Conservation (phyloP, 179 eudicot species). For the Patellifolia procumbens region DNA sequence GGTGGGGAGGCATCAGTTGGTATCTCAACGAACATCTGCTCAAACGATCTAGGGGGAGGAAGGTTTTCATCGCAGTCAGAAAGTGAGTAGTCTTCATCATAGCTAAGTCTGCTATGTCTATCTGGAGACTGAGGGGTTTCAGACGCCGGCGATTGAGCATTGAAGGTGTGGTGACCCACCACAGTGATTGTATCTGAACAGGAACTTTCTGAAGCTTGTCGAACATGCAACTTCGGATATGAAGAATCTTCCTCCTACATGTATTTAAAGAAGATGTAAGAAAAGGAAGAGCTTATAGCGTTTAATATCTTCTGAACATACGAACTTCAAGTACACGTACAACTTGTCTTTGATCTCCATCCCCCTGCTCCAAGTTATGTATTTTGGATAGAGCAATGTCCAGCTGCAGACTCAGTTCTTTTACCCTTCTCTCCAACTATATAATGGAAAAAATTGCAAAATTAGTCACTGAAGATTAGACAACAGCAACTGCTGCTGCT, state of each 20-base stretch:
- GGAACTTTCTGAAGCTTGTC: conserved; percentile 41
- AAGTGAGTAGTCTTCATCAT: conserved; percentile 41
- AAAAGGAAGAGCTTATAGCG: background rate
- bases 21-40: conserved; percentile 27
- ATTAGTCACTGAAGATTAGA: conserved; percentile 10
- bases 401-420: conserved; percentile 41
- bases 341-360: conserved; percentile 30
- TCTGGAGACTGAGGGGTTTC: conserved; percentile 38
- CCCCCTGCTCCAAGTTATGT: conserved; percentile 40
- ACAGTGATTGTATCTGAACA: conserved; percentile 31
- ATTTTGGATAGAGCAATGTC: conserved; percentile 45
- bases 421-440: conserved; percentile 45
- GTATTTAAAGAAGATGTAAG: conserved; percentile 3
- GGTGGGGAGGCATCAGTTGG: conserved; percentile 36
- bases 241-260: conserved; percentile 38
- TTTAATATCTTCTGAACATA: background rate
- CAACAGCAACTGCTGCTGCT: conserved; percentile 1
- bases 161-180: conserved; percentile 30
- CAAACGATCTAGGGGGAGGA: conserved; percentile 26
- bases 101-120: conserved; percentile 41
- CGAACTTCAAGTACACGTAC: conserved; percentile 32
- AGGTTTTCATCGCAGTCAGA: conserved; percentile 37
- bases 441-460: conserved; percentile 13
- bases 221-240: conserved; percentile 35
- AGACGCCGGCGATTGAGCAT: conserved; percentile 24